Evolutionary conservation across 768 basidiomycete genomes (phyloP), one percentile per base, ranked within the genome.

Genomic region (Amanita inopinata): DNA sequence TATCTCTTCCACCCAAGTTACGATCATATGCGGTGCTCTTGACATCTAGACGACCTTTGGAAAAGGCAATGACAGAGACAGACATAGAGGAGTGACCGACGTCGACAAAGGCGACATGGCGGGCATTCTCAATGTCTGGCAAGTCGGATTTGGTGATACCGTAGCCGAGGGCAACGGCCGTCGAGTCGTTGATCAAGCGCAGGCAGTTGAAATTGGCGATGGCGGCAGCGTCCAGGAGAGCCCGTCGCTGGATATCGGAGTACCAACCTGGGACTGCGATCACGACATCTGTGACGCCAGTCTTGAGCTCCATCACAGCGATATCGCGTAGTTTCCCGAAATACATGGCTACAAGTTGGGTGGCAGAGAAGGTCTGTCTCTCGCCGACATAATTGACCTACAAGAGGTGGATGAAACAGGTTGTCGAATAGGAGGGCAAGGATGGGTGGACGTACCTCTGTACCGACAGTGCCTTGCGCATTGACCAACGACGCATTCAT

Each of bases 91-190:
- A 88, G 71, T 98, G 96, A 38, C 96, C 96, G 46, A 93, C 78
- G 54, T 99, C 96, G 54, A 98, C 78, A 56, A 99, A 97, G 49
- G 83, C 85, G 61, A 99, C 81, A 60, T 96, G 75, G 24, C 83
- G 76, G 0, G 93, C 83, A 50, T 61, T 66, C 48, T 93, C 91
- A 24, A 79, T 60, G 10, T 83, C 80, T 15, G 96, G 96, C 33
- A 99, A 80, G 61, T 99, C 96, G 19, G 85, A 79, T 66, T 99
- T 99, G 51, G 94, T 99, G 73, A 98, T 98, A 52, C 96, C 96
- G 66, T 94, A 99, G 40, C 89, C 91, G 60, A 99, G 83, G 30
- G 96, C 96, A 45, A 83, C 76, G 40, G 94, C 96, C 49, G 94
- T 98, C 44, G 84, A 82, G 61, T 98, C 96, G 69, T 97, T 97